Evolutionary conservation across 2,329 filamentous ascomycete species (phyloP).

Genomic region (Venturiaceae sp.): DNA sequence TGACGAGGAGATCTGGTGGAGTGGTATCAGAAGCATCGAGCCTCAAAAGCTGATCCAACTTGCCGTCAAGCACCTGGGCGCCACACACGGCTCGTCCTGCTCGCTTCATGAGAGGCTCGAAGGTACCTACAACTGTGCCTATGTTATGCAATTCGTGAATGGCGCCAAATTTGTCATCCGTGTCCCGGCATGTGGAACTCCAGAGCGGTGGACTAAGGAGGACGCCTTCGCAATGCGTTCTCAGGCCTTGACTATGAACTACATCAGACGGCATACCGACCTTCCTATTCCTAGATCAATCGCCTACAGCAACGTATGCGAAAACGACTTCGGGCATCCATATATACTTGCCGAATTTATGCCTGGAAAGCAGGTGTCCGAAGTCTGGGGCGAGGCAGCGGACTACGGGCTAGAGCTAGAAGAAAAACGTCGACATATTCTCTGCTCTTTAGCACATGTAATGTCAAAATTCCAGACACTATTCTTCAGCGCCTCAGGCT

Average conservation of each 20-base stretch:
- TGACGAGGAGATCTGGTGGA: not conserved
- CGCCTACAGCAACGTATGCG: not conserved
- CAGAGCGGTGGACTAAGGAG: not conserved
- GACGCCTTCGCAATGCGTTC: constrained; percentile 3
- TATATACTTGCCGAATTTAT: constrained; percentile 3
- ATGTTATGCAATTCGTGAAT: not conserved
- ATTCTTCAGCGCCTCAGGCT: not conserved
- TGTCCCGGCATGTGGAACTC: not conserved
- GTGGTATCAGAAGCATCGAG: not conserved
- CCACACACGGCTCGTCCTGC: not conserved
- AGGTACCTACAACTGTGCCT: not conserved
- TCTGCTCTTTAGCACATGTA: not conserved
- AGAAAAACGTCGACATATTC: not conserved
- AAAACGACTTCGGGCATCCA: not conserved
- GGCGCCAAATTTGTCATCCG: constrained; percentile 1
- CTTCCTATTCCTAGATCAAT: constrained; percentile 4
- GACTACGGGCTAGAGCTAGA: not conserved
- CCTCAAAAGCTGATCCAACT: not conserved
- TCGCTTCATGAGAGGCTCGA: not conserved
- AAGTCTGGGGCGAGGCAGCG: not conserved
- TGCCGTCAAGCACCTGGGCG: not conserved
- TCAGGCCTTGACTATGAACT: constrained; percentile 1
- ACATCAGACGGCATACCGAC: constrained; percentile 1
- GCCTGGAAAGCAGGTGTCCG: constrained; percentile 1
- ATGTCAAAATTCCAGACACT: constrained; percentile 1